Conservation (phyloP, 2,329 filamentous ascomycete genomes). For the Rugonectria rugulosa region DNA sequence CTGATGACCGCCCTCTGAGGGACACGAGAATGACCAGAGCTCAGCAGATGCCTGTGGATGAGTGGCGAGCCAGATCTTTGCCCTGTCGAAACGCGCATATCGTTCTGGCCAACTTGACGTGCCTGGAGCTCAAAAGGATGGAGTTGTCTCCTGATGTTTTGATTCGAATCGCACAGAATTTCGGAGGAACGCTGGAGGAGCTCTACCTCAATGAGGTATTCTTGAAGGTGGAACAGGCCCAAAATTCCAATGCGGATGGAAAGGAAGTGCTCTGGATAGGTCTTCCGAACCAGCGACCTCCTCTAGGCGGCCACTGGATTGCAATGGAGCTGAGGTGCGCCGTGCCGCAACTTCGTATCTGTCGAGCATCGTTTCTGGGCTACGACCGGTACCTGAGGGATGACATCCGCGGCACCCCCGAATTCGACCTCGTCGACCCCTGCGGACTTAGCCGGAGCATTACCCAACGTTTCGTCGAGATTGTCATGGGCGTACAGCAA, state of each 20-base stretch:
- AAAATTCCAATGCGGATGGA: conserved; percentile 43
- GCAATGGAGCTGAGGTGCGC: conserved; percentile 50
- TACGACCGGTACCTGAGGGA: conserved; percentile 52
- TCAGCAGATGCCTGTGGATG: conserved; percentile 45
- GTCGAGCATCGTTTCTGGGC: conserved; percentile 53
- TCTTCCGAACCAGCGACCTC: conserved; percentile 51
- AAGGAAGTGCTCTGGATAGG: conserved; percentile 54
- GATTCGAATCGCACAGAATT: conserved; percentile 43
- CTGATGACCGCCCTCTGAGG: conserved; percentile 47
- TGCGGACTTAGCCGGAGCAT: conserved; percentile 49
- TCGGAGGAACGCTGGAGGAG: conserved; percentile 51
- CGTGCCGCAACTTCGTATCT: conserved; percentile 47
- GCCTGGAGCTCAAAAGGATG: conserved; percentile 53
- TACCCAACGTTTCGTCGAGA: conserved; percentile 57
- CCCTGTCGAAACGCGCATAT: conserved; percentile 44
- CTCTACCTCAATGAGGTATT: conserved; percentile 56
- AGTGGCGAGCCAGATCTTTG: conserved; percentile 50
- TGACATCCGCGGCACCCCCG: conserved; percentile 37
- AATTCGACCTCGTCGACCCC: conserved; percentile 53
- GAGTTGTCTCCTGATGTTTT: conserved; percentile 49
- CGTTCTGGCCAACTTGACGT: conserved; percentile 48
- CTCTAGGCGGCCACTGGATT: conserved; percentile 49
- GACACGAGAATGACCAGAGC: conserved; percentile 49
- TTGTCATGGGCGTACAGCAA: conserved; percentile 51
- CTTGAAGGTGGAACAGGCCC: conserved; percentile 51